phyloP scores from a whole-genome alignment of 2,329 filamentous ascomycete genomes.

The Curvularia sp. region DNA sequence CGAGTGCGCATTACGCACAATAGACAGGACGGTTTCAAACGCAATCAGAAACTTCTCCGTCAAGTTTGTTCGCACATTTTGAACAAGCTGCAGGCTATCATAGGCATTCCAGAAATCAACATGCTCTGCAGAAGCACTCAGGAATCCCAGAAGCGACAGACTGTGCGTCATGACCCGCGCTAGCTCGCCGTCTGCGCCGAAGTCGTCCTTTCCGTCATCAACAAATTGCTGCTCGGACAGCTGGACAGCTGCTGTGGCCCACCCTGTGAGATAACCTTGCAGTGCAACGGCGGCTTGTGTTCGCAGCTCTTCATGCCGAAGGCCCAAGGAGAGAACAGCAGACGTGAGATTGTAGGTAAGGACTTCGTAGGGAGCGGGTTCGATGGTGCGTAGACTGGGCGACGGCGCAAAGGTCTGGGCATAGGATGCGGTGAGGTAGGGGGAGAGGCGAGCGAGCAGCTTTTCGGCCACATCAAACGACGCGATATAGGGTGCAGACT shows the following conservation, averaged over 20 bases:
- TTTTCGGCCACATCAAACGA: conserved; percentile 75
- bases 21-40: conserved; percentile 88
- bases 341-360: conserved; percentile 79
- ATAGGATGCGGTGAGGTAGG: conserved; percentile 86
- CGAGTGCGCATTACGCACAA: conserved; percentile 79
- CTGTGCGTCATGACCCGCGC: conserved; percentile 76
- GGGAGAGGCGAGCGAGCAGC: conserved; percentile 78
- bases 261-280: conserved; percentile 74
- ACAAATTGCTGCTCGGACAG: conserved; percentile 62
- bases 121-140: conserved; percentile 80
- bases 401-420: conserved; percentile 78
- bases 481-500: conserved; percentile 79
- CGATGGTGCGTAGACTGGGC: conserved; percentile 80
- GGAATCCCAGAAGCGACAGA: conserved; percentile 86
- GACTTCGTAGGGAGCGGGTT: conserved; percentile 87
- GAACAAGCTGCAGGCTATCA: conserved; percentile 76
- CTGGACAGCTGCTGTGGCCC: conserved; percentile 66
- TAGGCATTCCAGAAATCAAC: conserved; percentile 80
- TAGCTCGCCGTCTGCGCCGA: conserved; percentile 58
- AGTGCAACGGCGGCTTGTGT: conserved; percentile 71
- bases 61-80: conserved; percentile 73
- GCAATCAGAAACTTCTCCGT: conserved; percentile 85
- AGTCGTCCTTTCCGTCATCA: conserved; percentile 61
- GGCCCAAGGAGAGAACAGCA: conserved; percentile 81
- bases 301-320: conserved; percentile 72